A percentile compares a stretch with the other conserved stretches of the same genome.
phyloP scores from a whole-genome alignment of 495 filamentous ascomycete species.

The Penicillium antarcticum region DNA sequence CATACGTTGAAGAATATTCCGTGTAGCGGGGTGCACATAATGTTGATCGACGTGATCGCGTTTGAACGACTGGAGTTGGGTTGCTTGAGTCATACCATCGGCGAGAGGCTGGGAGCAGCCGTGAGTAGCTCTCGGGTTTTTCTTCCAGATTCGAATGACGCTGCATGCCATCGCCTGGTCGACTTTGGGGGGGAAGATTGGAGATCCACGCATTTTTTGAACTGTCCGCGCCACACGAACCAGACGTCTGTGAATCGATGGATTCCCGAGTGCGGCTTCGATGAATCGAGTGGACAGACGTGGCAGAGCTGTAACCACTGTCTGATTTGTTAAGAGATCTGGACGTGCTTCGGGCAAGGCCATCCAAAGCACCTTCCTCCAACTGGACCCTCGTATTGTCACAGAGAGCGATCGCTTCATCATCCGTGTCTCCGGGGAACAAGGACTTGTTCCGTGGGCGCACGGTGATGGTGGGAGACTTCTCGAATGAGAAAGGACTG shows the following conservation, averaged over 20 bases:
- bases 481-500: constrained; percentile 41
- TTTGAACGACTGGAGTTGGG: not conserved
- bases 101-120: constrained; percentile 6
- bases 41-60: constrained; percentile 20
- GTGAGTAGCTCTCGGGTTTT: constrained; percentile 14
- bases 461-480: constrained; percentile 24
- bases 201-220: constrained; percentile 3
- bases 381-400: constrained; percentile 13
- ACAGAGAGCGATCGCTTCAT: constrained; percentile 29
- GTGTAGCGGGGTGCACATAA: constrained; percentile 25
- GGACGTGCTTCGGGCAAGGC: constrained; percentile 13
- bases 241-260: constrained; percentile 27
- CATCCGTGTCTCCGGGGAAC: constrained; percentile 19
- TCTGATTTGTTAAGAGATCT: constrained; percentile 35
- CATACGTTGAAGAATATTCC: constrained; percentile 14
- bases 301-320: constrained; percentile 43
- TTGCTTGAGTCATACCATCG: constrained; percentile 23
- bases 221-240: constrained; percentile 11
- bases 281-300: constrained; percentile 30
- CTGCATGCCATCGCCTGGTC: constrained; percentile 5
- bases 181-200: not conserved
- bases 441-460: not conserved
- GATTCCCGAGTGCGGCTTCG: constrained; percentile 24
- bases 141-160: constrained; percentile 23
- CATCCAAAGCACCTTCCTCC: constrained; percentile 10